Base-by-base conservation (phyloP, 352 stramenopile genomes). In the Globisporangium canariense region DNA sequence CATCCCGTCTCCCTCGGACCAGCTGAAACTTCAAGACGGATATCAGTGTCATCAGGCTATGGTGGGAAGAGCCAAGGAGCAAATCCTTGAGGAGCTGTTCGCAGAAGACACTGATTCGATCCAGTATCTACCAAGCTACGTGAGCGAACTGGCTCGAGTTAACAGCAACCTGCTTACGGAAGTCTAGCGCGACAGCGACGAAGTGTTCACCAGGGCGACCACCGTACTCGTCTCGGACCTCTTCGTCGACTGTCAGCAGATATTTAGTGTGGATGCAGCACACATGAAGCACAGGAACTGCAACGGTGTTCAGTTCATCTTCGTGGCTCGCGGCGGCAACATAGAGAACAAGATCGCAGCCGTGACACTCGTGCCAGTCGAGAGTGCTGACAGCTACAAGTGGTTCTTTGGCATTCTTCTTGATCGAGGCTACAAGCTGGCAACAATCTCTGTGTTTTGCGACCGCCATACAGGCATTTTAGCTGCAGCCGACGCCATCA, bases 261-360 rank as follows among this genome's bases (percentile, higher is more conserved):
- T 72, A 0, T 77, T 63, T 10, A 47, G 71, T 11, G 58, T 67
- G 0, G 64, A 75, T n/a, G 62, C 59, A 2, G 65, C 62, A 9
- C 67, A 77, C 58, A 70, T 74, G 53, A 77, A 74, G 50, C 60
- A 77, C 50, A 49, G 60, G 4, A 63, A 67, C 16, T 77, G 70
- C 57, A 74, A 72, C 45, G 62, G 64, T 2, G 61, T 62, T 0
- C 60, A 77, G 32, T 62, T 74, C 6, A 32, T 77, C 8, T 50
- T 72, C 0, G 64, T 77, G 3, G 55, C 55, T 4, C 60, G 67
- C 4, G 67, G 73, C 25, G 58, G 70, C 9, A 77, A 74, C 46
- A 32, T 71, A 9, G 28, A 53, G n/a, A 74, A 72, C 34, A 47
- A 50, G 14, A 45, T 68, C n/a, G 66, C 60, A 9, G 60, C 66